Base-by-base conservation (phyloP, 768 basidiomycete genomes). In the Kwoniella sp. region DNA sequence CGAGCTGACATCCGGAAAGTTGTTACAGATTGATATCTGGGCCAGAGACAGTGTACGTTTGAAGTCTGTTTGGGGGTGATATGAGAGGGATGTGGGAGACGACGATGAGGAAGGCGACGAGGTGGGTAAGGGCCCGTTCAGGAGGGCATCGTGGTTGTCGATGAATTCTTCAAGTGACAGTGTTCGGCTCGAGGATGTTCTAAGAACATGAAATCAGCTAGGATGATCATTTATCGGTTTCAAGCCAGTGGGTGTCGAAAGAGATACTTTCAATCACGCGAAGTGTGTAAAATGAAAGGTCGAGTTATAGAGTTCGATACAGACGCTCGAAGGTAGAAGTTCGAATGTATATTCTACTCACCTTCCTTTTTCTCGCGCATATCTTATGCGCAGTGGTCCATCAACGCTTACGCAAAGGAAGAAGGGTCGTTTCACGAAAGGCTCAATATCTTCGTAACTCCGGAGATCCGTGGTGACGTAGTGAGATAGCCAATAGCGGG, bases 371-470 rank as follows among this genome's bases (percentile, higher is more conserved):
- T 84, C 84, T 27, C 92, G 85, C 60, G 78, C 74, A 79, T 85
- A 96, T 46, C 95, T 84, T 48, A 85, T 82, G 47, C 86, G 79
- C 30, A 94, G 73, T 0, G 93, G 93, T 0, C 91, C 95, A 66
- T 97, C 92, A 29, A 92, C 84, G 51, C 82, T 85, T 49, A 96
- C 81, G 24, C 98, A 84, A 77, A 97, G 82, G 78, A 96, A 92
- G 78, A 92, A 98, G 0, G 96, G 96, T 19, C 96, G 83, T 73
- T 88, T 92, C 36, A 86, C 77, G 74, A 96, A 97, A 53, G 83
- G 80, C 63, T 85, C 85, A 36, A 98, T 82, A 17, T 86, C 80
- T 2, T 83, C 80, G 27, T 81, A 81, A 1, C 85, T 86, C 46
- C 77, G 75, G 22, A 94, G 78, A 74, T 91, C 89, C 2, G 75